Base-by-base conservation (phyloP, 2,329 filamentous ascomycete species). In the Ramularia endophylla region DNA sequence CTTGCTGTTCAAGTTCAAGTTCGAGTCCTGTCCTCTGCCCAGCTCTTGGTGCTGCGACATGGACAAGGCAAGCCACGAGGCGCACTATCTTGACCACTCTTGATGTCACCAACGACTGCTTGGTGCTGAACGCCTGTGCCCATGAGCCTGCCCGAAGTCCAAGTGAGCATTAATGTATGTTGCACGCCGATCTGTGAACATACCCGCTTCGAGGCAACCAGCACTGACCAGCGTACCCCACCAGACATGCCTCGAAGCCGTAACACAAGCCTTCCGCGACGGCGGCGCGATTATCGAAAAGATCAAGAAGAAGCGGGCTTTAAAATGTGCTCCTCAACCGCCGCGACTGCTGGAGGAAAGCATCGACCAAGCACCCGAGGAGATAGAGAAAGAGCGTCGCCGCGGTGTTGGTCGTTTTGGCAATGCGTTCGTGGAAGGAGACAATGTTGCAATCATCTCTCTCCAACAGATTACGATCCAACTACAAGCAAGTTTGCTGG, bases 351-450 rank as follows among this genome's bases (percentile, higher is more conserved):
- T 60, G 25, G 58, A 61, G 34, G 55, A 59, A 19, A 56, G 51
- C 12, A 55, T 61, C 17, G 51, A 54, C 30, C 48, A 56, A 29
- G 59, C 58, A 7, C 54, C 57, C 2, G 48, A 55, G 15, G 59
- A 60, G 48, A 61, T 62, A 36, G 57, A 61, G 45, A 49, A 43
- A 17, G 59, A 61, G 46, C 54, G 54, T 47, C 45, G 55, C 36
- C 41, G 53, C n/a, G 59, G 59, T 11, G 36, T 60, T 22, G 41
- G 43, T 11, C 46, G 57, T 4, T 60, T 60, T 20, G 59, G 59
- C 5, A 47, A 51, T 30, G 52, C 48, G 7, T 62, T 62, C 38
- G 53, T 59, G 28, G 36, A 52, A 12, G 59, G 59, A n/a, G 59
- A 62, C 41, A 41, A 54, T 25, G 45, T 56, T 7, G 55, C 57